phyloP scores from a whole-genome alignment of 2,329 filamentous ascomycete genomes.

The Pseudogymnoascus destructans region DNA sequence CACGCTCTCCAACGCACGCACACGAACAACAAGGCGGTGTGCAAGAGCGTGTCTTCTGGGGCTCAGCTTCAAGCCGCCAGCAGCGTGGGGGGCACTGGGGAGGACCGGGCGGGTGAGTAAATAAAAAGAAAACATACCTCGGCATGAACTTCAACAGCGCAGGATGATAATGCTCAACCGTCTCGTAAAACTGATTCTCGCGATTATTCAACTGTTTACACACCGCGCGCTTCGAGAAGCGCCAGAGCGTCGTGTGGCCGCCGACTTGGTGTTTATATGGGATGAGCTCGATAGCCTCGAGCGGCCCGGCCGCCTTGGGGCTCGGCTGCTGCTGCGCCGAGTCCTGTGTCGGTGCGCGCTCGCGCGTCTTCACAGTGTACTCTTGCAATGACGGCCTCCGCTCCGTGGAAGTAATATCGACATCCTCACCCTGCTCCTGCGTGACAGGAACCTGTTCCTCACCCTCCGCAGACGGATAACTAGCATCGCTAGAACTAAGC shows the following conservation, averaged over 20 bases:
- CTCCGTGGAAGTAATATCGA: constrained; percentile 19
- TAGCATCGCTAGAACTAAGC: neutral
- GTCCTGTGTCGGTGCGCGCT: neutral
- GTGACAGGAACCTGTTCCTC: too few species aligned
- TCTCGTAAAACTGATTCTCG: constrained; percentile 98
- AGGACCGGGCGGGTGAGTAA: constrained; percentile 20
- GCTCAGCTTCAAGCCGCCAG: constrained; percentile 22
- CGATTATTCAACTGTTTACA: constrained; percentile 98
- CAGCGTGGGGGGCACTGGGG: too few species aligned
- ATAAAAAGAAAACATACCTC: constrained; percentile 40
- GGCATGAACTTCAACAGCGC: constrained; percentile 84
- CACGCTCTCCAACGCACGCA: too few species aligned
- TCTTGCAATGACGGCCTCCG: neutral
- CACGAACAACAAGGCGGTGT: too few species aligned
- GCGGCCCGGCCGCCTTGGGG: constrained; percentile 34
- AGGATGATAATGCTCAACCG: constrained; percentile 79
- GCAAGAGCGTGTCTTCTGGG: neutral
- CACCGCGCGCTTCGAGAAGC: constrained; percentile 86
- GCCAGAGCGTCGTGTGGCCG: constrained; percentile 90
- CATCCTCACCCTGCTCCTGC: constrained; percentile 15
- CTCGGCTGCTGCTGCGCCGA: constrained; percentile 27
- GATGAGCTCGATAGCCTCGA: constrained; percentile 89
- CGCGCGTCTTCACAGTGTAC: neutral
- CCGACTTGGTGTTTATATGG: constrained; percentile 97
- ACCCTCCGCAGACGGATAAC: neutral